Conservation (phyloP, 768 basidiomycete genomes). For the Butyriboletus loyo region DNA sequence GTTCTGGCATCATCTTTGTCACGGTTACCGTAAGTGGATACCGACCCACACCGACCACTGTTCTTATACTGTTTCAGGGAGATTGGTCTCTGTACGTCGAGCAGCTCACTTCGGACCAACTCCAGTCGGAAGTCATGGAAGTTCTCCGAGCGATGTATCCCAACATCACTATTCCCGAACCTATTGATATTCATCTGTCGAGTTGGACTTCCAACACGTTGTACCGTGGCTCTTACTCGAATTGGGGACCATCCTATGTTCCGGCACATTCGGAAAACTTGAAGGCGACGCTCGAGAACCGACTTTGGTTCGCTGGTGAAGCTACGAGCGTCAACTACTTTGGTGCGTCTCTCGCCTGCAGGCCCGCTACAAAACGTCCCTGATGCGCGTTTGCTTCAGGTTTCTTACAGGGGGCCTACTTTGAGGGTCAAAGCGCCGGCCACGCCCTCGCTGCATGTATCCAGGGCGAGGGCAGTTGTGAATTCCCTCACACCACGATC, state of each 20-base stretch:
- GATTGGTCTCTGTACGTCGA: constrained; percentile 60
- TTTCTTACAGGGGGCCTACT: constrained; percentile 57
- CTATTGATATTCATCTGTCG: constrained; percentile 54
- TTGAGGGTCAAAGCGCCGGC: constrained; percentile 46
- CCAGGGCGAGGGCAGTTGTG: constrained; percentile 18
- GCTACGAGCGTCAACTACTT: constrained; percentile 58
- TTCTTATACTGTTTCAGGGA: constrained; percentile 37
- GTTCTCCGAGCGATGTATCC: constrained; percentile 60
- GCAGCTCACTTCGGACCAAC: constrained; percentile 43
- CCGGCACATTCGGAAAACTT: constrained; percentile 51
- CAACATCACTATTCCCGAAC: constrained; percentile 48
- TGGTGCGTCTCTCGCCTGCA: too few relatives aligned
- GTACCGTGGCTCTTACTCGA: constrained; percentile 50
- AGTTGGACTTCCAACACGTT: constrained; percentile 54
- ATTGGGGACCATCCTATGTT: constrained; percentile 63
- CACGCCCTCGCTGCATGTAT: constrained; percentile 42
- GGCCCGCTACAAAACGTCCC: background rate
- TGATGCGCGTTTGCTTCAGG: constrained; percentile 31
- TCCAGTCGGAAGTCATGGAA: constrained; percentile 50
- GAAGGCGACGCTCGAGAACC: constrained; percentile 46
- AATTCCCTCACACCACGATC: constrained; percentile 24
- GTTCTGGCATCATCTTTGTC: constrained; percentile 45
- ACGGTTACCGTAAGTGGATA: constrained; percentile 22
- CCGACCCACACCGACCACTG: background rate
- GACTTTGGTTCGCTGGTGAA: constrained; percentile 63